Evolutionary conservation across 352 stramenopile species (phyloP), one percentile per base, ranked within the genome.

Genomic region (Globisporangium perplexum): DNA sequence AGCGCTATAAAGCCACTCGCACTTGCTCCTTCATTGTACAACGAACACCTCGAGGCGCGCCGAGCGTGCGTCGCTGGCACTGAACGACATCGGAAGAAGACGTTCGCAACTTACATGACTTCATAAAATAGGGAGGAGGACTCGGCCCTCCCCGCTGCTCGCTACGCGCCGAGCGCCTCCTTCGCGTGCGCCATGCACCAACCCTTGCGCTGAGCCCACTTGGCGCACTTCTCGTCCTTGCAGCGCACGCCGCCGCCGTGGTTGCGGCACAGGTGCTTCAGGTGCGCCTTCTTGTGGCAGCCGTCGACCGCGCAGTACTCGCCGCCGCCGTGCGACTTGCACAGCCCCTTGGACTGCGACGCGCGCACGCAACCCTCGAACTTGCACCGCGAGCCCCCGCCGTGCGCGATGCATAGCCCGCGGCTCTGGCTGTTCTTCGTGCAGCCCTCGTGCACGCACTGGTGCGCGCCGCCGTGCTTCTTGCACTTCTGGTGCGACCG

Each of bases 121-220:
- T 45, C 15, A 45, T 45, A 45, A 45, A 45, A 45, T 45, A 45
- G 11, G 39, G 39, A 45, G 20, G 39, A 5, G 39, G 39, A 12
- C 39, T 15, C 23, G 42, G 30, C 1, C n/a, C 42, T 7, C 42
- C 20, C 5, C 47, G 30, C 41, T 26, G 22, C 30, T 56, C 38
- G 6, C 23, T 47, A 87, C 41, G 67, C 60, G 24, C 66, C 77
- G 14, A 78, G 63, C 60, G 83, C 75, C 50, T 91, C 75, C 63
- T 94, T 94, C 38, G 84, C 84, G 55, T 94, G 84, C 47, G 84
- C 79, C 84, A 94, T 94, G 64, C 84, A 94, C 82, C 82, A 94
- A 46, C 84, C 84, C 56, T 92, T 94, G 46, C 83, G 81, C 55
- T 95, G 84, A 22, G 84, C 81, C 83, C 84, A 93, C 59, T 95